These are phyloP conservation scores for Rhynchospora pubera DNA, from an alignment of 176 grass and related monocot genomes.

Conservation along the genomic window DNA sequence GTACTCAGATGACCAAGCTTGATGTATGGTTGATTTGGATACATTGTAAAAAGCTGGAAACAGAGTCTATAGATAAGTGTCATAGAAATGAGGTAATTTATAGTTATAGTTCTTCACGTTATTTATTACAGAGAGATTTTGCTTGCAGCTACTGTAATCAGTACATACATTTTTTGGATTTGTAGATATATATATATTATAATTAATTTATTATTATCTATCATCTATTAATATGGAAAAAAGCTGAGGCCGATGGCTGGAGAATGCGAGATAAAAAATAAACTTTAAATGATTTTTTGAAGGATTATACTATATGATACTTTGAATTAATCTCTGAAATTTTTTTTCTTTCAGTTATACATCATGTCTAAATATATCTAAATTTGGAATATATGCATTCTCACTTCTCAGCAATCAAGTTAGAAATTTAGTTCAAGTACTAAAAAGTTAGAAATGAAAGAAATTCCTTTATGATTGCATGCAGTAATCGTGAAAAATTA, in stretches of 20 bases:
- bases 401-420: background rate
- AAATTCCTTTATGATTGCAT: background rate
- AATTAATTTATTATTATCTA: too few species aligned
- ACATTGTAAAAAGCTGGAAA: background rate
- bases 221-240: too few species aligned
- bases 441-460: background rate
- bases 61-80: background rate
- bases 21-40: background rate
- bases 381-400: background rate
- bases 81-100: background rate
- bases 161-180: background rate
- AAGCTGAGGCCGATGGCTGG: too few species aligned
- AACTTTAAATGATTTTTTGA: too few species aligned
- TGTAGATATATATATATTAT: background rate
- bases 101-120: background rate
- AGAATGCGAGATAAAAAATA: too few species aligned
- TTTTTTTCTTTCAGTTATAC: background rate
- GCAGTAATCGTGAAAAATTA: background rate
- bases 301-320: too few species aligned
- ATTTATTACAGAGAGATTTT: conserved; percentile 9
- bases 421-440: background rate
- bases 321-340: too few species aligned
- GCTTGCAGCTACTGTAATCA: background rate
- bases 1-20: background rate
- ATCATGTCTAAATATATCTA: background rate